Evolutionary conservation across 139 green algal genomes (phyloP).

Genomic region (Gonium pectorale): DNA sequence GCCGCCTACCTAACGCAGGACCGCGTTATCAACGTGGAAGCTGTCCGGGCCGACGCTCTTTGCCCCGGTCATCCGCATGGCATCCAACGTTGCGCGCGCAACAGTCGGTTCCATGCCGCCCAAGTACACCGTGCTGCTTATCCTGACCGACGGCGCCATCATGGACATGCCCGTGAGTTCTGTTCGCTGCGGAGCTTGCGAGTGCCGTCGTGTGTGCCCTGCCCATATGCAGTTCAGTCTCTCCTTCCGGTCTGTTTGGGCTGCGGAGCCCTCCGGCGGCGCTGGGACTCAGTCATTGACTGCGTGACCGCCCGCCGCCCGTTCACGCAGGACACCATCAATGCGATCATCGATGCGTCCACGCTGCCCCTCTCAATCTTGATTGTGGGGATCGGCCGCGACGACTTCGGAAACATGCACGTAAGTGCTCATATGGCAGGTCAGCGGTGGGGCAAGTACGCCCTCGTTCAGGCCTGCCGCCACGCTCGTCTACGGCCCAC

Average conservation of each 20-base stretch:
- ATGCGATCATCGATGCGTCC: constrained; percentile 59
- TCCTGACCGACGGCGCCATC: constrained; percentile 67
- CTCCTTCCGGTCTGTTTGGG: too few relatives aligned
- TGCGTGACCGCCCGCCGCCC: too few relatives aligned
- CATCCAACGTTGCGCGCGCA: not conserved
- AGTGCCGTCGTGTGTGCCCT: too few relatives aligned
- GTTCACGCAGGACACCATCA: constrained; percentile 47
- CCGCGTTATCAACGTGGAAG: constrained; percentile 14
- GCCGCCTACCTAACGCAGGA: too few relatives aligned
- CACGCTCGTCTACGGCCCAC: too few relatives aligned
- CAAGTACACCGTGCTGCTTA: constrained; percentile 65
- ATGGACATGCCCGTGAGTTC: constrained; percentile 64
- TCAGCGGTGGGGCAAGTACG: too few relatives aligned
- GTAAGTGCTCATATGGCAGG: too few relatives aligned
- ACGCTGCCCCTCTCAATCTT: constrained; percentile 68
- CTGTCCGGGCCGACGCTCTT: constrained; percentile 67
- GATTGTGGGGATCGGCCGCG: constrained; percentile 67
- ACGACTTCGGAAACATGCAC: constrained; percentile 54
- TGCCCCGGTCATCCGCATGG: constrained; percentile 55
- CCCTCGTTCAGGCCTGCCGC: too few relatives aligned
- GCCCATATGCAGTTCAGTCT: too few relatives aligned
- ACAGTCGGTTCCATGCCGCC: not conserved
- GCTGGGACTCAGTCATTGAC: too few relatives aligned
- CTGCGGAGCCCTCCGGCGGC: too few relatives aligned
- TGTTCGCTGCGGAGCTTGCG: too few relatives aligned